Percentiles rank a stretch among this genome's conserved stretches.
Conservation (phyloP, 768 basidiomycete species). For the Suillus sp. region DNA sequence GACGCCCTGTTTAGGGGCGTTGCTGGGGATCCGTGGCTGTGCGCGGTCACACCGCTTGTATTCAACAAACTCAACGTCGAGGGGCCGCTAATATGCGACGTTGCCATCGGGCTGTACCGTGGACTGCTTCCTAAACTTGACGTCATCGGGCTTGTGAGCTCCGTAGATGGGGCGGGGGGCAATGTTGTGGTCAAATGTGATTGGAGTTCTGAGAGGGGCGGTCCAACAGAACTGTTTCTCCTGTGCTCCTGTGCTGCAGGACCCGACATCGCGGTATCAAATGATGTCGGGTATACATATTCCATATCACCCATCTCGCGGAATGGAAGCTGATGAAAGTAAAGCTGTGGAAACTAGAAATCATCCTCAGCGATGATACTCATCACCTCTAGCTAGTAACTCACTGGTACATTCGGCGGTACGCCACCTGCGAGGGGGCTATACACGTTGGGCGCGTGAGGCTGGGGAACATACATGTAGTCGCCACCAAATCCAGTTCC, state of each 20-base stretch:
- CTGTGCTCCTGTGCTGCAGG: neutral
- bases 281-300: neutral
- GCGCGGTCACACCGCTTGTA: neutral
- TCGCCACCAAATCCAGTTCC: neutral
- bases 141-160: neutral
- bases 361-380: neutral
- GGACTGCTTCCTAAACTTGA: neutral
- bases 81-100: constrained; percentile 14
- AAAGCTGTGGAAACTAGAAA: too few relatives aligned
- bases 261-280: neutral
- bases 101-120: constrained; percentile 6
- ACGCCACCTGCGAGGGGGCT: neutral
- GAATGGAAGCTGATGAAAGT: neutral
- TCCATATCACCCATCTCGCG: neutral
- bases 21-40: constrained; percentile 26
- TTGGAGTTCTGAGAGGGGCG: neutral
- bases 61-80: constrained; percentile 9
- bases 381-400: neutral
- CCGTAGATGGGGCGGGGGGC: neutral
- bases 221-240: neutral
- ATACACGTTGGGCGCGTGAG: neutral
- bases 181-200: neutral
- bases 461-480: neutral
- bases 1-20: constrained; percentile 20
- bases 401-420: neutral